Evolutionary conservation across 345 rosid genomes (phyloP).

Genomic region (Eucalyptus leucophloia): DNA sequence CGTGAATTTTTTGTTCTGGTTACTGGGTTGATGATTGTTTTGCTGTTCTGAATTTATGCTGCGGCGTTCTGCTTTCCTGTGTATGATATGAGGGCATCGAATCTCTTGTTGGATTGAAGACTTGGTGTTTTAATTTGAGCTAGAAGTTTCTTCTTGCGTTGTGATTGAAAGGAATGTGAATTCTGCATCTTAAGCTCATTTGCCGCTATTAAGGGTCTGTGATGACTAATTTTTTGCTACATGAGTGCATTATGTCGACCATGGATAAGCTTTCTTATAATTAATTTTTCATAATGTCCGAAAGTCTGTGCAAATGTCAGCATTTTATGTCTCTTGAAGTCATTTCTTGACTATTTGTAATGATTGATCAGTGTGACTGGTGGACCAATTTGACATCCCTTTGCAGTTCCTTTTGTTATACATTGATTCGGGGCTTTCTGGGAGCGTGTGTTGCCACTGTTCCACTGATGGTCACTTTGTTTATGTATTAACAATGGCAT

Average conservation of each 20-base stretch:
- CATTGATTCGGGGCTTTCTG: not conserved
- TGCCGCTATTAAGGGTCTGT: no score
- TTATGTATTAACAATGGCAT: not conserved
- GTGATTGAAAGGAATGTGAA: not conserved
- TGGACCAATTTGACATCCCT: not conserved
- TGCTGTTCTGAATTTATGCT: not conserved
- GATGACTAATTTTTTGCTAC: not conserved
- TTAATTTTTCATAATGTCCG: not conserved
- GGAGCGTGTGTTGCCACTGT: not conserved
- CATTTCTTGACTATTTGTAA: not conserved
- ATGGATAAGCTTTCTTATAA: not conserved
- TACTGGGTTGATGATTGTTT: not conserved
- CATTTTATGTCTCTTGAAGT: not conserved
- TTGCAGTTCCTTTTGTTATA: not conserved
- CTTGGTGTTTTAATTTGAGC: not conserved
- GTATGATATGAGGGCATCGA: not conserved
- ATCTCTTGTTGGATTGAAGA: not conserved
- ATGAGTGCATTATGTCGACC: not conserved
- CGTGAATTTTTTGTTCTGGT: not conserved
- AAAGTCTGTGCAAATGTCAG: not conserved
- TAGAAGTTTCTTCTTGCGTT: not conserved
- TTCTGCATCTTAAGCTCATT: not conserved
- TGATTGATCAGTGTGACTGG: not conserved
- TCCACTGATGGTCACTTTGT: not conserved
- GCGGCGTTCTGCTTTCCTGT: not conserved